Evolutionary conservation across 305 asterid genomes (phyloP), one percentile per base, ranked within the genome.

Genomic region (Fraxinus angustifolia): DNA sequence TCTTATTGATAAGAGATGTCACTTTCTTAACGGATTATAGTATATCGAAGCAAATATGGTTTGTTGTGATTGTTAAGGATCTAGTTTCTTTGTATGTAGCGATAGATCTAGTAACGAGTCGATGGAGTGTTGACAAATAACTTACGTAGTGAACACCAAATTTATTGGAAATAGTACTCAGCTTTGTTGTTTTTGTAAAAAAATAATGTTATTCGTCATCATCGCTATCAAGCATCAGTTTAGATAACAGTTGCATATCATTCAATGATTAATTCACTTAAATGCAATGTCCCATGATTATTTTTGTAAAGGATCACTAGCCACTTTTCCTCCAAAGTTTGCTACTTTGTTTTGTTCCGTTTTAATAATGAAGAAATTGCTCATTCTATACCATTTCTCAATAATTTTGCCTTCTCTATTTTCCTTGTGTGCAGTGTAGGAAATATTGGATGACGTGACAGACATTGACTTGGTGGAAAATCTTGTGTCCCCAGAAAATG

Each of bases 381-480:
- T 62, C 71, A 62, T 62, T 62, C 71, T 23, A 8, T 23, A 21
- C 5, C 30, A 19, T 19, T 62, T 19, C 33, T 62, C 33, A 62
- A 26, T 23, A 23, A 23, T 62, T 21, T 62, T 62, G 72, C 31
- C 72, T 62, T 62, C 28, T 58, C 30, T 30, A 3, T 60, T 85
- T 58, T 8, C 67, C n/a, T 58, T 65, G 36, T 77, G 42, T 87
- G 87, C 91, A 94, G 99, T 10, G 16, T 14, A 2, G 50, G 97
- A 94, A 89, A 94, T 94, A 83, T 87, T 96, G 88, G 88, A 87
- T 78, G 97, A 94, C 28, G 98, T 96, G 78, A 92, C 98, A 6
- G 89, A 96, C 83, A 93, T 94, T 50, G 99, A 96, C 75, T 89
- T 94, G 87, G 99, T 93, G 83, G 95, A 92, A 83, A 93, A 96